A percentile compares a stretch with the other conserved stretches of the same genome.
Conservation (phyloP, 306 rosid species). For the Carpinus fangiana region DNA sequence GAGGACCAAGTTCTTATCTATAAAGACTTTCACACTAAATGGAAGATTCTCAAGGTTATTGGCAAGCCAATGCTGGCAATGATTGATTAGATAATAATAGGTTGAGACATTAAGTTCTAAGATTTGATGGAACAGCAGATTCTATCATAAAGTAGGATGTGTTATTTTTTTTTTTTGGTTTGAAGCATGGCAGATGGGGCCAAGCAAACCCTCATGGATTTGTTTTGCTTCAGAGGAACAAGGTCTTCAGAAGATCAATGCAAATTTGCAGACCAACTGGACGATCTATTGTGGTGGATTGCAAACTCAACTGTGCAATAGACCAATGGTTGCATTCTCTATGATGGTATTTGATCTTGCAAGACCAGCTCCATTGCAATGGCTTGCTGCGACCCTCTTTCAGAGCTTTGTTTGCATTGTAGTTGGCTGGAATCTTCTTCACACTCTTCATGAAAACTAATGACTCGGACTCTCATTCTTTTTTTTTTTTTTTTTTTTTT, state of each 20-base stretch:
- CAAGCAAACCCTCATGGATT: background rate
- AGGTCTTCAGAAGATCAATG: background rate
- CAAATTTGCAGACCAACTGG: background rate
- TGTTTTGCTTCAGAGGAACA: background rate
- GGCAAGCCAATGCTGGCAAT: background rate
- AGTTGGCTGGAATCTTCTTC: background rate
- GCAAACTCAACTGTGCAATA: background rate
- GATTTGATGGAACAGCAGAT: background rate
- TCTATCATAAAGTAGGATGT: background rate
- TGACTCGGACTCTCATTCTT: background rate
- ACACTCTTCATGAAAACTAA: background rate
- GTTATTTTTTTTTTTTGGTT: background rate
- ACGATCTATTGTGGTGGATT: background rate
- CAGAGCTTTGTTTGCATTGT: background rate
- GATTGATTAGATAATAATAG: background rate
- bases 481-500: background rate
- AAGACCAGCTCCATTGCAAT: background rate
- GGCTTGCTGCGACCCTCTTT: background rate
- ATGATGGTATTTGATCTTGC: background rate
- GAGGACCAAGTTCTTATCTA: background rate
- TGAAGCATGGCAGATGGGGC: background rate
- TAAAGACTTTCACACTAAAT: background rate
- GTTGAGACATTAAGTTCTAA: background rate
- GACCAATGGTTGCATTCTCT: no score
- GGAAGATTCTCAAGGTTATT: background rate